Base-by-base conservation (phyloP, 176 grass and related monocot genomes). In the Oryza australiensis region DNA sequence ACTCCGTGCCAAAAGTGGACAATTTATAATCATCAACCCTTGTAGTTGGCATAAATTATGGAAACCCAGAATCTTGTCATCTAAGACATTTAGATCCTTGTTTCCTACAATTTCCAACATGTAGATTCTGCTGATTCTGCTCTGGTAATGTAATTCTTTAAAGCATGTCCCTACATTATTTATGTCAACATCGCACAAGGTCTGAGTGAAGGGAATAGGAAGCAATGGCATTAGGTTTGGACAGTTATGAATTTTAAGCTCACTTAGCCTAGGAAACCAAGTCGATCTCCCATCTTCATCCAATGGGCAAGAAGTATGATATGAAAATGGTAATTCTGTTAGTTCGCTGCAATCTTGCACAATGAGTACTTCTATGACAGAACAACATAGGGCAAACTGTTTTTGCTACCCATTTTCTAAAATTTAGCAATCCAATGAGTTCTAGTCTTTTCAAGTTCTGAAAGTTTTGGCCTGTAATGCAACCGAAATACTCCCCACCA, bases 81-180 rank as follows among this genome's bases (percentile, higher is more conserved):
- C 22, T 7, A 26, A 2, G 7, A 0, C 26, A 11, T 53, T 22
- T 4, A 24, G 1, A 26, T 2, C 20, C 10, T 9, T 1, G 0
- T n/a, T 20, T 2, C 12, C 62, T 0, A 1, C 0, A 26, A 74
- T 83, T 15, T 0, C 24, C 16, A 69, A 66, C 3, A 10, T 23
- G 0, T 3, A 0, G 33, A 0, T 15, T 15, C 20, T 0, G 3
- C 9, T 1, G 33, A 0, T 15, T 15, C 20, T 0, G 3, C 9
- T 1, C 1, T 0, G 1, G 8, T 35, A 70, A 41, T 0, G 0
- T 7, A 80, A 5, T 0, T 0, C 0, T 0, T 13, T 0, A 3
- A 26, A 40, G 35, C 3, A 2, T 2, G 6, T 8, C 38, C 48
- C 78, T 35, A 35, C 7, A 14, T 0, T 0, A 0, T 0, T 5